Base-by-base conservation (phyloP, 2,329 filamentous ascomycete genomes). In the Ophiognomonia clavigignenti-juglandacearum region DNA sequence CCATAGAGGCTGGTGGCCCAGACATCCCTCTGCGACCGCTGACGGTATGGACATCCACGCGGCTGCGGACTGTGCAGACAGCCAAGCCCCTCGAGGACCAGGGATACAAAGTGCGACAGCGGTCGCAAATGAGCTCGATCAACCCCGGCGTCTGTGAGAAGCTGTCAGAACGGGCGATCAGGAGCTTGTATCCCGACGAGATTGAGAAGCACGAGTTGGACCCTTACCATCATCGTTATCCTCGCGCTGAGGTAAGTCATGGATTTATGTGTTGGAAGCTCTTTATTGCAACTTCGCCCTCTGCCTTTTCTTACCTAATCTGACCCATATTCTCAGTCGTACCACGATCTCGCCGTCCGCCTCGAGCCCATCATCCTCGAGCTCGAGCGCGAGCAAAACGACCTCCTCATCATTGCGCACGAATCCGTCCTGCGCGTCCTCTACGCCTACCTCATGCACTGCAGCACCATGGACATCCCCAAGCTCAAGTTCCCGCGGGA, bases 401-500 rank as follows among this genome's bases (percentile, higher is more conserved):
- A 98, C 63, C 77, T 98, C n/a, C 78, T 98, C 44, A 96, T 98
- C 61, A 96, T 98, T 56, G 93, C 93, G 1, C 93, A 98, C 65
- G 93, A 98, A 66, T 95, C 89, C 43, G 93, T 98, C n/a, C 77
- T 98, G 39, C 87, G 93, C 36, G 93, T 98, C 20, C 77, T 98
- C 4, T 98, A 98, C 63, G 91, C 91, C 20, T 98, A 98, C 66
- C 75, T 98, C 32, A 98, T 98, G 93, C 93, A 95, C 57, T 97
- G 93, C 69, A 93, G 92, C 63, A 91, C 95, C 8, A 86, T 86
- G 65, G 90, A 95, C 61, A 98, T 98, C 53, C 93, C 93, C 4
- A 86, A 84, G 57, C 80, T 98, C 52, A 87, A 89, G 56, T 98
- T 98, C 60, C 93, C 93, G 4, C 86, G 93, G 36, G 86, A 98